phyloP scores from a whole-genome alignment of 345 rosid species.

The Aquilaria yunnanensis region DNA sequence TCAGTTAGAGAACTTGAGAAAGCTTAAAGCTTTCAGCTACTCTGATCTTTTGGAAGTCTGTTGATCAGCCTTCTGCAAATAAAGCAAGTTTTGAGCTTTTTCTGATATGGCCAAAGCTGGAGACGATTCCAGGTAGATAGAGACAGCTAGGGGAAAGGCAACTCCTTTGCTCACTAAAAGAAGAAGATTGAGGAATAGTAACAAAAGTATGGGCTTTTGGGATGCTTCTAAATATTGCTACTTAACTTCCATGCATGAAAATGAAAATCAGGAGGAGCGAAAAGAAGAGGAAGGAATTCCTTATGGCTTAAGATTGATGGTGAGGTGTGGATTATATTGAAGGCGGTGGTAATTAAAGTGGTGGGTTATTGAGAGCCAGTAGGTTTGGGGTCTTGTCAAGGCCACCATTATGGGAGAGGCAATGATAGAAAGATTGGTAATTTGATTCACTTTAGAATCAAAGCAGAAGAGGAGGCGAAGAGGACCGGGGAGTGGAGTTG shows the following conservation, averaged over 20 bases:
- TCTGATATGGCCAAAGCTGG: slow-evolving; percentile 7
- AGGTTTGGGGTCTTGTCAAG: slow-evolving; percentile 21
- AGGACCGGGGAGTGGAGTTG: not conserved
- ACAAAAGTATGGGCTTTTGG: not conserved
- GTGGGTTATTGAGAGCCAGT: slow-evolving; percentile 11
- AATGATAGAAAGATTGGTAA: slow-evolving; percentile 11
- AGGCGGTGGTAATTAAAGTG: not conserved
- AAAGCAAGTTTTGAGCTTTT: slow-evolving; percentile 10
- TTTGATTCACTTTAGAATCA: slow-evolving; percentile 15
- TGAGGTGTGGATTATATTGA: too few relatives aligned
- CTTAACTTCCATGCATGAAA: not conserved
- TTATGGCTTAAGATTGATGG: too few relatives aligned
- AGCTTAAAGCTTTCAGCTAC: not conserved
- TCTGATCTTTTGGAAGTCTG: slow-evolving; percentile 10
- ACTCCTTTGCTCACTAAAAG: slow-evolving; percentile 11
- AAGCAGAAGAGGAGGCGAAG: not conserved
- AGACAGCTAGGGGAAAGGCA: slow-evolving; percentile 17
- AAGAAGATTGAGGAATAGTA: not conserved
- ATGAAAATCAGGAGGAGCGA: not conserved
- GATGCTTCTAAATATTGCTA: not conserved
- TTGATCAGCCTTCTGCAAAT: slow-evolving; percentile 16
- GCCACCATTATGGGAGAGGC: not conserved
- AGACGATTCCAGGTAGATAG: slow-evolving; percentile 24
- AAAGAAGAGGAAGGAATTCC: not conserved
- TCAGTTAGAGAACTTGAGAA: too few relatives aligned